These are phyloP conservation scores for Hypoxylon sp. DNA, from an alignment of 2,329 filamentous ascomycete species.

Conservation along the genomic window DNA sequence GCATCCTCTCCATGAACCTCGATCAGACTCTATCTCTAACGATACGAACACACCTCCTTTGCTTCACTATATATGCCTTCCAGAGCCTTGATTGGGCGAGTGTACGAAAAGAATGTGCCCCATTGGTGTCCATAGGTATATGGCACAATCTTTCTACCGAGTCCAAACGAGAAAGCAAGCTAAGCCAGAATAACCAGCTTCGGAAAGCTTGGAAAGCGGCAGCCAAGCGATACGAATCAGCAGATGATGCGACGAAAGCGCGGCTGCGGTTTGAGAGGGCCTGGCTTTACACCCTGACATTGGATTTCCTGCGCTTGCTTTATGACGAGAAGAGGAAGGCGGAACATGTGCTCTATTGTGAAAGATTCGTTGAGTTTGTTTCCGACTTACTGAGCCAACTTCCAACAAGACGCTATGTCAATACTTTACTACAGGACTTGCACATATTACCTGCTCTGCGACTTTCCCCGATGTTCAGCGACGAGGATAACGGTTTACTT, in stretches of 20 bases:
- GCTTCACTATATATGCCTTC: conserved; percentile 91
- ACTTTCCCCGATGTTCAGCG: conserved; percentile 83
- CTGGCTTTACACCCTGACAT: conserved; percentile 89
- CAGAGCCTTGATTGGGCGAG: conserved; percentile 91
- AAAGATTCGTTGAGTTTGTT: conserved; percentile 92
- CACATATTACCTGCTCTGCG: conserved; percentile 84
- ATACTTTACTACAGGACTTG: conserved; percentile 87
- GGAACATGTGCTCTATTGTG: conserved; percentile 85
- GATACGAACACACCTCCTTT: conserved; percentile 86
- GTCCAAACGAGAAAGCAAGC: conserved; percentile 76
- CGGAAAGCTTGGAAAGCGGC: conserved; percentile 93
- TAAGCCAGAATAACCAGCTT: conserved; percentile 81
- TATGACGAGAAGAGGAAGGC: conserved; percentile 69
- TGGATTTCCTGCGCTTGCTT: conserved; percentile 85
- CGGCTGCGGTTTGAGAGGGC: conserved; percentile 90
- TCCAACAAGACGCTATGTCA: conserved; percentile 93
- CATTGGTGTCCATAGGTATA: conserved; percentile 92
- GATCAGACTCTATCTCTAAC: conserved; percentile 75
- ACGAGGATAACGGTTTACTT: conserved; percentile 81
- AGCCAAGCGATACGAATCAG: conserved; percentile 87
- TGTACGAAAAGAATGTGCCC: conserved; percentile 95
- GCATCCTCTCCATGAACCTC: conserved; percentile 88
- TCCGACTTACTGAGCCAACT: conserved; percentile 93
- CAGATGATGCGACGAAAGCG: conserved; percentile 83
- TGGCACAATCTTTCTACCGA: conserved; percentile 95